A percentile compares a stretch with the other conserved stretches of the same genome.
Evolutionary conservation across 805 yeast species (phyloP).

Genomic region (Kluyveromyces starmeri): DNA sequence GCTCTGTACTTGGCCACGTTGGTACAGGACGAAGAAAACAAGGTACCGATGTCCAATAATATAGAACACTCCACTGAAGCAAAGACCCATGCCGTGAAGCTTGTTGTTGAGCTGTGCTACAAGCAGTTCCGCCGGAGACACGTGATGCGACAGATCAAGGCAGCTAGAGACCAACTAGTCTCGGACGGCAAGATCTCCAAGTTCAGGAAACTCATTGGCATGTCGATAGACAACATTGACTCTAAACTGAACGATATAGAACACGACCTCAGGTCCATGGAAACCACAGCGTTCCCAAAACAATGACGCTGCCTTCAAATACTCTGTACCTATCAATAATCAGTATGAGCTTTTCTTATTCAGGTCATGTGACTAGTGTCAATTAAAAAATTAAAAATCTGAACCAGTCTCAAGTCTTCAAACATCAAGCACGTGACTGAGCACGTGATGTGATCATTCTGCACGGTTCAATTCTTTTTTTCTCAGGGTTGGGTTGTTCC

Average conservation of each 20-base stretch:
- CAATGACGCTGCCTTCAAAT: too few species aligned
- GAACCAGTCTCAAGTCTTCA: neutral
- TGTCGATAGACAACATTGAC: conserved; percentile 70
- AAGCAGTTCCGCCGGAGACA: conserved; percentile 44
- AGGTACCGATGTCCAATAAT: conserved; percentile 11
- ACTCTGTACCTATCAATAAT: too few species aligned
- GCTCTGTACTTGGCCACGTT: conserved; percentile 49
- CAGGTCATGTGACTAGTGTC: neutral
- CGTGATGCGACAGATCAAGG: conserved; percentile 41
- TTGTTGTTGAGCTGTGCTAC: conserved; percentile 38
- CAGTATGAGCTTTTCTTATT: too few species aligned
- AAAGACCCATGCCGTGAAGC: conserved; percentile 12
- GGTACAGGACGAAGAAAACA: conserved; percentile 45
- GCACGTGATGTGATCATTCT: too few species aligned
- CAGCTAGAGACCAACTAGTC: conserved; percentile 38
- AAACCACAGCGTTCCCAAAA: too few species aligned
- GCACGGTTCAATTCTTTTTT: too few species aligned
- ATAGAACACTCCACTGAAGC: conserved; percentile 8
- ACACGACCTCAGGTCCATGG: conserved; percentile 26
- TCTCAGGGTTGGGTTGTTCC: too few species aligned
- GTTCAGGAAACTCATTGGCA: conserved; percentile 71
- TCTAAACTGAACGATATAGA: conserved; percentile 76
- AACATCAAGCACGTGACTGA: too few species aligned
- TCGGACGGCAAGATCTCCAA: conserved; percentile 55
- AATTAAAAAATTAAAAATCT: neutral